A percentile compares a stretch with the other conserved stretches of the same genome.
phyloP scores from a whole-genome alignment of 495 filamentous ascomycete species.

The Tuber indicum region DNA sequence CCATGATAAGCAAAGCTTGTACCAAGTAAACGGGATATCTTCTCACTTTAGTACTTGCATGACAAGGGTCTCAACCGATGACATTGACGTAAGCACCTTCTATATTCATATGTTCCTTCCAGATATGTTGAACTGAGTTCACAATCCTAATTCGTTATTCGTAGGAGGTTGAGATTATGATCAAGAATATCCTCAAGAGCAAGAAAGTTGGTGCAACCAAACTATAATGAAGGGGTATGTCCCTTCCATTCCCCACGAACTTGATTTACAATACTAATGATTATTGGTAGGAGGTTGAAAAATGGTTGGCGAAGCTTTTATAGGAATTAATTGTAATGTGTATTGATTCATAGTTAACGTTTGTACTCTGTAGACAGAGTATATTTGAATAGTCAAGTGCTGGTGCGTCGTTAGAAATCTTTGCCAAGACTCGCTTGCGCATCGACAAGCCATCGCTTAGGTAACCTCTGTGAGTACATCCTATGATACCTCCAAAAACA shows the following conservation, averaged over 20 bases:
- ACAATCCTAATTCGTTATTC: slow-evolving; percentile 12
- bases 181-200: slow-evolving; percentile 28
- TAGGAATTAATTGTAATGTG: no score
- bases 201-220: slow-evolving; percentile 28
- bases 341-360: no score
- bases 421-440: no score
- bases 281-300: slow-evolving; percentile 9
- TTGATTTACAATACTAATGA: slow-evolving; percentile 10
- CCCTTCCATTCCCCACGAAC: background rate
- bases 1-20: slow-evolving; percentile 66
- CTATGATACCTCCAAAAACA: no score
- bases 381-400: no score
- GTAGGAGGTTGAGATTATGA: slow-evolving; percentile 34
- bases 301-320: no score
- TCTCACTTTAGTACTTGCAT: slow-evolving; percentile 59
- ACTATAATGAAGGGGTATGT: slow-evolving; percentile 31
- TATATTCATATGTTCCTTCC: slow-evolving; percentile 15
- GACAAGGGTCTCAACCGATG: slow-evolving; percentile 52
- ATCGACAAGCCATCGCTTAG: no score
- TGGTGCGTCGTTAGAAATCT: no score
- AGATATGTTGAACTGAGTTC: background rate
- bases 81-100: slow-evolving; percentile 41
- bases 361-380: no score
- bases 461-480: no score
- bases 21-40: slow-evolving; percentile 65